phyloP scores from a whole-genome alignment of 495 filamentous ascomycete species.

The Trichoderma reesei region DNA sequence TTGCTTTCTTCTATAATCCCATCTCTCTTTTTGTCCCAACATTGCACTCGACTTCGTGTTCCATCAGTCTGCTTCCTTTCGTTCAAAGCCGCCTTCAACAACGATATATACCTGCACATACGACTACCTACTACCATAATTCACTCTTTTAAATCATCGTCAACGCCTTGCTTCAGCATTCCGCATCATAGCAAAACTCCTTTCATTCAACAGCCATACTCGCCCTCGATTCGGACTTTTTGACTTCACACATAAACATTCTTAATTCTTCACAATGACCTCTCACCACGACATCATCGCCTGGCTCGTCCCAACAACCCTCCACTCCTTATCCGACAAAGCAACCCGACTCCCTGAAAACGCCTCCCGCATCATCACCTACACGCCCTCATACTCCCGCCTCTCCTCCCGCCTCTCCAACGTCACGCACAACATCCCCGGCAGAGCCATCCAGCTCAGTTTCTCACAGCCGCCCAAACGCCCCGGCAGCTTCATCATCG shows the following conservation, averaged over 20 bases:
- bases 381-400: not conserved
- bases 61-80: not conserved
- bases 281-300: slow-evolving; percentile 8
- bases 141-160: not conserved
- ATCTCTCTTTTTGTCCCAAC: not conserved
- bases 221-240: too few species aligned
- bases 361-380: slow-evolving; percentile 1
- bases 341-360: slow-evolving; percentile 1
- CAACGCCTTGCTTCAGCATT: not conserved
- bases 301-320: slow-evolving; percentile 7
- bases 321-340: not conserved
- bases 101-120: not conserved
- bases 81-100: not conserved
- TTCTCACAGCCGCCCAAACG: slow-evolving; percentile 4
- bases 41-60: not conserved
- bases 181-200: not conserved
- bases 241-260: not conserved
- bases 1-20: not conserved
- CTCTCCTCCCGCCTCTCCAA: slow-evolving; percentile 6
- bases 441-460: not conserved
- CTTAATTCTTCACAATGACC: slow-evolving; percentile 4
- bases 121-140: not conserved
- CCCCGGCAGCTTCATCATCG: slow-evolving; percentile 9
- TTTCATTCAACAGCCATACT: too few species aligned
- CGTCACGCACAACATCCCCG: not conserved